These are phyloP conservation scores for Colletotrichum liaoningense DNA, from an alignment of 2,329 filamentous ascomycete genomes.

Conservation along the genomic window DNA sequence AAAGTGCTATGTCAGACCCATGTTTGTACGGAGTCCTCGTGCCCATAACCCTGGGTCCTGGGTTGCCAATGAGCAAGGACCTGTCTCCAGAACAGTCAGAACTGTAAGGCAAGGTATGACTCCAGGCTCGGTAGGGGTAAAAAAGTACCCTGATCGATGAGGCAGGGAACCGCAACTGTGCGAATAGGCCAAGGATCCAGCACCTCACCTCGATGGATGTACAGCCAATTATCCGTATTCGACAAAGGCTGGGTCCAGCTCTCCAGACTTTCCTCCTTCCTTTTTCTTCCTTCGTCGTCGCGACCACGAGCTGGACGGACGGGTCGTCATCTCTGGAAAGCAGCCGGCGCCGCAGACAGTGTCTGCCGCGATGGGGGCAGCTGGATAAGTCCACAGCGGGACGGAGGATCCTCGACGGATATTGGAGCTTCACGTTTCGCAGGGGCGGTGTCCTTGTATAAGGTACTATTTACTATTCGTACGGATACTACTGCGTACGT, in stretches of 20 bases:
- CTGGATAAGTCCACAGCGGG: slow-evolving; percentile 12
- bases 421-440: slow-evolving; percentile 24
- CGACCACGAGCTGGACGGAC: slow-evolving; percentile 1
- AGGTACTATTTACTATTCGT: too few relatives aligned
- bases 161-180: background rate
- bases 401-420: slow-evolving; percentile 21
- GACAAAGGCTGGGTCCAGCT: slow-evolving; percentile 20
- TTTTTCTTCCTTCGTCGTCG: slow-evolving; percentile 4
- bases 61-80: slow-evolving; percentile 14
- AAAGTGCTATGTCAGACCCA: slow-evolving; percentile 23
- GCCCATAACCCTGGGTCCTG: slow-evolving; percentile 15
- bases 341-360: slow-evolving; percentile 3
- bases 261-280: slow-evolving; percentile 24
- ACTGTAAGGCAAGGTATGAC: background rate
- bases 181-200: background rate
- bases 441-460: background rate
- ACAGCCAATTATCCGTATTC: slow-evolving; percentile 1
- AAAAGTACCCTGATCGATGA: background rate
- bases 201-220: slow-evolving; percentile 1
- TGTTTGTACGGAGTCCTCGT: background rate
- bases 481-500: background rate
- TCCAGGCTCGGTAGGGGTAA: background rate
- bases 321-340: background rate
- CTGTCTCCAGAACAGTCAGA: slow-evolving; percentile 1
- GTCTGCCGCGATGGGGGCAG: background rate